Evolutionary conservation across 1,284 basidiomycete species (phyloP), one percentile per base, ranked within the genome.

Genomic region (Meripilus lineatus): DNA sequence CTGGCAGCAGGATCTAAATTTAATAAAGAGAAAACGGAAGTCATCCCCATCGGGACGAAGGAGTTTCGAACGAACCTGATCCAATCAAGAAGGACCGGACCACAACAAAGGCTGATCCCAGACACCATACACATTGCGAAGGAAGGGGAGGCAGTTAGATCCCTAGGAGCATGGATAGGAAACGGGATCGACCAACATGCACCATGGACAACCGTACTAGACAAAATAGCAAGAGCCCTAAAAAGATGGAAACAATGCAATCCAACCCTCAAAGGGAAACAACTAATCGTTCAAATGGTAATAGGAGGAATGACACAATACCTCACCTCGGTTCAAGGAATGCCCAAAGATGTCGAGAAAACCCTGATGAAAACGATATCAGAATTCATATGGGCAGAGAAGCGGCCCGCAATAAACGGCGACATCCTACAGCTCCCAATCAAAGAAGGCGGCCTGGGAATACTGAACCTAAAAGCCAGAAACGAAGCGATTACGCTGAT

Each of bases 11-110:
- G 53, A 0, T 63, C 65, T 0, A 58, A 57, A 20, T 69, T 69
- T 43, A 69, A 70, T 46, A 48, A 52, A 0, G 38, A 40, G 2
- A 69, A 69, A 44, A 69, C 64, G 0, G 61, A 64, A 41, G 54
- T 65, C 0, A 55, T 70, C 4, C 67, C 64, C 0, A 53, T 67
- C 0, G 64, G 66, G 1, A 23, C 32, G 4, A 13, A 28, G 8
- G 38, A 40, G 22, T 54, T 50, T 51, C 18, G 55, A 4, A 32
- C 38, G 17, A 22, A 40, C 11, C 13, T 48, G 20, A 30, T 0
- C 33, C 17, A 5, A 36, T 44, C 15, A 15, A 17, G 2, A 1
- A 1, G 0, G 34, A 33, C 0, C 37, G 28, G 0, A 4, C 0
- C 38, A 13, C 13, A 48, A 26, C 30, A 6, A 11, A 17, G 42